These are phyloP conservation scores for Capsicum baccatum DNA, from an alignment of 257 asterid species.

Conservation along the genomic window DNA sequence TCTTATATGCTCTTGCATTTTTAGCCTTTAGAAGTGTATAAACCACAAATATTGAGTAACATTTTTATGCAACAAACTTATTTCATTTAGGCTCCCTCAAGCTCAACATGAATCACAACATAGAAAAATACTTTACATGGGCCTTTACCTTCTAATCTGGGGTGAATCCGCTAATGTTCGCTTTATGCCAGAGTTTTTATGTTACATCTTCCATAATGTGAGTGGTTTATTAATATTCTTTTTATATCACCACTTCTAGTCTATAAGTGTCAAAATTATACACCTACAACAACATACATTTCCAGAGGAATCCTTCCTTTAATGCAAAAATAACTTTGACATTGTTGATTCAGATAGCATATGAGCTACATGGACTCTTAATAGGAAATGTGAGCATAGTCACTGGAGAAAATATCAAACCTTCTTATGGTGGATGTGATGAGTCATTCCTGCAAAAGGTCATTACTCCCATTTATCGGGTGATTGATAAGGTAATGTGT, in stretches of 20 bases:
- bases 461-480: constrained; percentile 86
- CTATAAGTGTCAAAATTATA: constrained; percentile 1
- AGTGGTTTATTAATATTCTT: constrained; percentile 47
- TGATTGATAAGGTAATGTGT: constrained; percentile 77
- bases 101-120: constrained; percentile 82
- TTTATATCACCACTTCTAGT: neutral
- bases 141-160: constrained; percentile 98
- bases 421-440: constrained; percentile 96
- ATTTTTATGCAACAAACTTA: constrained; percentile 19
- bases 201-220: constrained; percentile 97
- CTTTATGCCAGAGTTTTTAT: constrained; percentile 97
- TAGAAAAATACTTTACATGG: constrained; percentile 92
- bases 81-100: constrained; percentile 79
- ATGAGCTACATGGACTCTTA: constrained; percentile 96
- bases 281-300: constrained; percentile 13
- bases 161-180: constrained; percentile 99
- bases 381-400: constrained; percentile 99
- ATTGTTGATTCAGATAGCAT: constrained; percentile 76
- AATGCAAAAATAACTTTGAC: constrained; percentile 24
- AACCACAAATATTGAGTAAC: neutral
- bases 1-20: constrained; percentile 16
- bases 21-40: constrained; percentile 12
- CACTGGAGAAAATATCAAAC: constrained; percentile 97
- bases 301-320: neutral
- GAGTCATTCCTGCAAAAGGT: constrained; percentile 89